Evolutionary conservation across 2,329 filamentous ascomycete species (phyloP), one percentile per base, ranked within the genome.

Genomic region (Phialophora verrucosa): DNA sequence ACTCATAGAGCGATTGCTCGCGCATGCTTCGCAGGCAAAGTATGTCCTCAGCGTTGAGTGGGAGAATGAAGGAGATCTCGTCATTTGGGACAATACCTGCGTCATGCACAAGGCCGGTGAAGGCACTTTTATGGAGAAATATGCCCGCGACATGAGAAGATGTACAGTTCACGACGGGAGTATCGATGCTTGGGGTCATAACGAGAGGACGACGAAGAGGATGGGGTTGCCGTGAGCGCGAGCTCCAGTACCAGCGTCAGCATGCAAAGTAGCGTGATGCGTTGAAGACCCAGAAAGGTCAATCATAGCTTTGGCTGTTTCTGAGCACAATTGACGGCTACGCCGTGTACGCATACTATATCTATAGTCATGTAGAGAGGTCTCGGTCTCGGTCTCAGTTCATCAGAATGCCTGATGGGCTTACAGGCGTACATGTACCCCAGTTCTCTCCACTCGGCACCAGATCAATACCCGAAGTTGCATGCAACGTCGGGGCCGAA

Each of bases 61-160:
- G 85, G 69, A 81, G 31, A 72, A 80, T 7, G 71, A 75, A 0
- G 80, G 83, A 0, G 86, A 88, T 71, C 55, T 88, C 63, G 73
- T 88, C 17, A 78, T 85, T 20, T 88, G 86, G 86, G 86, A 88
- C 70, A 88, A 88, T 72, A 83, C 83, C 0, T 81, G 79, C 57
- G 82, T 84, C 17, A 80, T 88, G 78, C 85, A 88, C 74, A 75
- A 84, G 5, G 83, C 84, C 0, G 80, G 78, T 1, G 76, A 78
- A 0, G 85, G 85, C 0, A 73, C 73, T 0, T 86, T 84, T 66
- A 79, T 80, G 67, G 81, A 82, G 0, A 82, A 79, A 71, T 83
- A 79, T 71, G 76, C 73, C 65, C 76, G 84, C 47, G 85, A 88
- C 73, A 79, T 88, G 80, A 75, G 86, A 55, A 76, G 86, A 66